These are phyloP conservation scores for Boletus patriciae DNA, from an alignment of 768 basidiomycete species.

Conservation along the genomic window DNA sequence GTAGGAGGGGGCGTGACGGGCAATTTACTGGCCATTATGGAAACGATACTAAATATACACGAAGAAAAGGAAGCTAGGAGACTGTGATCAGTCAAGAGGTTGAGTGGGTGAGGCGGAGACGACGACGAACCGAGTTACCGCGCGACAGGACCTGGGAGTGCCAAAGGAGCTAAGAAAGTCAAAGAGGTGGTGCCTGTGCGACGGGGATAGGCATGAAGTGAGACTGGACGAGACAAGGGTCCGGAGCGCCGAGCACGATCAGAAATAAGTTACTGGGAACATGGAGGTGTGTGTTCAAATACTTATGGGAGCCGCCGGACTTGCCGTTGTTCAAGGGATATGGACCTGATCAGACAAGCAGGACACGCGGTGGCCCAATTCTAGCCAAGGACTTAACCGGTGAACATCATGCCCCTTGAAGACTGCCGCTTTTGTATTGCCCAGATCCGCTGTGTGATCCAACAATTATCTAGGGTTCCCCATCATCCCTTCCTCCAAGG, in stretches of 20 bases:
- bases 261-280: conserved; percentile 33
- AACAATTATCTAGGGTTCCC: conserved; percentile 8
- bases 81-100: neutral
- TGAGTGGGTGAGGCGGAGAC: neutral
- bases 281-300: conserved; percentile 31
- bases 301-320: conserved; percentile 28
- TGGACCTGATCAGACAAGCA: conserved; percentile 26
- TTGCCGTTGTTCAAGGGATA: conserved; percentile 28
- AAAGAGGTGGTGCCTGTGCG: conserved; percentile 18
- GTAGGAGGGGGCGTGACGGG: conserved; percentile 36
- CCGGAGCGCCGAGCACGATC: conserved; percentile 15
- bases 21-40: conserved; percentile 38
- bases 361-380: conserved; percentile 29
- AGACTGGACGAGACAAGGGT: neutral
- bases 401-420: neutral
- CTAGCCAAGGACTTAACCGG: conserved; percentile 27
- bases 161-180: conserved; percentile 6
- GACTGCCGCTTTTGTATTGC: conserved; percentile 5
- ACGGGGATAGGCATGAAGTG: conserved; percentile 32
- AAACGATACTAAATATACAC: conserved; percentile 39
- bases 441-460: conserved; percentile 15
- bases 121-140: conserved; percentile 11
- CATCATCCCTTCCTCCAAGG: conserved; percentile 10
- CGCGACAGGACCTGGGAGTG: neutral
- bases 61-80: conserved; percentile 22